phyloP scores from a whole-genome alignment of 2,329 filamentous ascomycete species.

The Celoporthe dispersa region DNA sequence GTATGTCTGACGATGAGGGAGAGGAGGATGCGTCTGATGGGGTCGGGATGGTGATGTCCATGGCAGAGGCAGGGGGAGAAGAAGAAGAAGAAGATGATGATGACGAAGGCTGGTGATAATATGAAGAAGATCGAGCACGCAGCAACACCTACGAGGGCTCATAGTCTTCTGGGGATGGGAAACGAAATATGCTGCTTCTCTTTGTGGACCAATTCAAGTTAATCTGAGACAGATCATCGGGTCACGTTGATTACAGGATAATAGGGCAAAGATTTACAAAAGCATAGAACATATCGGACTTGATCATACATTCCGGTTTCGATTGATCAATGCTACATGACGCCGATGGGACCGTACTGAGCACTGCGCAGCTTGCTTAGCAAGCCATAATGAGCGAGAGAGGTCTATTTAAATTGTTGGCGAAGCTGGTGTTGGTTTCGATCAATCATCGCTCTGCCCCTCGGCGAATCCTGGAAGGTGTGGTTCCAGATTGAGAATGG shows the following conservation, averaged over 20 bases:
- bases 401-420: too few relatives aligned
- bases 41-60: not conserved
- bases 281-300: not conserved
- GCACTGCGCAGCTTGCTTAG: too few relatives aligned
- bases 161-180: not conserved
- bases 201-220: not conserved
- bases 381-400: too few relatives aligned
- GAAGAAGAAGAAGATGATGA: conserved; percentile 16
- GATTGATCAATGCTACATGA: not conserved
- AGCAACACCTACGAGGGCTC: not conserved
- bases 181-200: not conserved
- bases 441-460: not conserved
- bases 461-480: not conserved
- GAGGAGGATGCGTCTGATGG: conserved; percentile 12
- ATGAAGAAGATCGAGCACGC: not conserved
- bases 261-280: too few relatives aligned
- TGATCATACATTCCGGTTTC: not conserved
- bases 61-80: conserved; percentile 10
- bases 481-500: not conserved
- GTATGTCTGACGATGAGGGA: conserved; percentile 17
- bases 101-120: not conserved
- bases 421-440: not conserved
- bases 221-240: not conserved
- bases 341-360: too few relatives aligned
- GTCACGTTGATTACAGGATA: not conserved